Percentiles rank a stretch among this genome's conserved stretches.
Conservation (phyloP, 805 yeast genomes). For the Suhomyces sp. region DNA sequence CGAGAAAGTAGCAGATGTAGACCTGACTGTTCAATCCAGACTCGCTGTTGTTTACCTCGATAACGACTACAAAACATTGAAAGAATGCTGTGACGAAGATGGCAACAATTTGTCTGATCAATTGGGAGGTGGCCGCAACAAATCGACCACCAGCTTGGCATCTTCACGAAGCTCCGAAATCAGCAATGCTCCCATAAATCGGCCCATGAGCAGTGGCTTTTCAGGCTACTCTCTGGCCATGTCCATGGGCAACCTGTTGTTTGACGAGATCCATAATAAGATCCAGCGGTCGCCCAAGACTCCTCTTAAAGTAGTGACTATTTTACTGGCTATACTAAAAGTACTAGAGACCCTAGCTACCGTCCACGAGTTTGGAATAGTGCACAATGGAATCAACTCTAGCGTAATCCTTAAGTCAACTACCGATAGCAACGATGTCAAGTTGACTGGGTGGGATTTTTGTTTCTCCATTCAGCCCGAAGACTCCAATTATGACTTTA, state of each 20-base stretch:
- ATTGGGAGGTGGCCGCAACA: not conserved
- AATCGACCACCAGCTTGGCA: not conserved
- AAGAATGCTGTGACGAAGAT: not conserved
- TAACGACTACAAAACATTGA: constrained; percentile 6
- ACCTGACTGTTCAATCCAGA: constrained; percentile 1
- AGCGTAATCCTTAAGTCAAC: constrained; percentile 36
- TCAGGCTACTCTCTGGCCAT: not conserved
- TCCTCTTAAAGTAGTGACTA: constrained; percentile 16
- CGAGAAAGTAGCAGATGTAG: not conserved
- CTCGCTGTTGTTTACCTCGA: constrained; percentile 9
- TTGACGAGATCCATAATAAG: constrained; percentile 1
- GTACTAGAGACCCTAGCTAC: constrained; percentile 23
- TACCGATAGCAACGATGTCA: constrained; percentile 26
- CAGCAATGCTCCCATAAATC: not conserved
- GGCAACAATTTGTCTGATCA: not conserved
- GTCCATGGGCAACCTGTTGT: constrained; percentile 2
- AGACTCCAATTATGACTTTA: constrained; percentile 39
- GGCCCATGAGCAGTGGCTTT: not conserved
- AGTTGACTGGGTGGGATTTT: constrained; percentile 49
- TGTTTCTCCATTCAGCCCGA: constrained; percentile 41
- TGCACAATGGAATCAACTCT: constrained; percentile 47
- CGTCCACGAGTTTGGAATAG: constrained; percentile 41
- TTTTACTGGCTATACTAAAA: constrained; percentile 22
- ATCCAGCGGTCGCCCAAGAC: constrained; percentile 13
- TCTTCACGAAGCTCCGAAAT: not conserved